Evolutionary conservation across 305 asterid genomes (phyloP).

Genomic region (Rubia balearica): DNA sequence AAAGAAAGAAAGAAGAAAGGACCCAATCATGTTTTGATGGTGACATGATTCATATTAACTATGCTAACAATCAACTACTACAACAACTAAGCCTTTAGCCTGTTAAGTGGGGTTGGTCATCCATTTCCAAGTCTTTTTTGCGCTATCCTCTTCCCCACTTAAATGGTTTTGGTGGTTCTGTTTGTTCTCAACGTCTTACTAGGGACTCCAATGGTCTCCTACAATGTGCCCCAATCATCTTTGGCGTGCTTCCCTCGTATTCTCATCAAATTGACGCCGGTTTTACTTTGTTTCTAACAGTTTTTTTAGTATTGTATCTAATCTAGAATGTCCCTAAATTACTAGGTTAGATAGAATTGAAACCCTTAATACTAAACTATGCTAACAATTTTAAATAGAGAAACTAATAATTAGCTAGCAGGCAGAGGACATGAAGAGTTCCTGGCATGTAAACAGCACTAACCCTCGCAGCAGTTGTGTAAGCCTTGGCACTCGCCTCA

Average conservation of each 20-base stretch:
- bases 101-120: too few relatives aligned
- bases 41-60: not conserved
- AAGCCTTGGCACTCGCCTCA: conserved; percentile 75
- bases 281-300: not conserved
- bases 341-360: not conserved
- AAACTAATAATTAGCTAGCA: not conserved
- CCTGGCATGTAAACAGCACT: conserved; percentile 23
- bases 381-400: not conserved
- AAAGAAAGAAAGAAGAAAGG: not conserved
- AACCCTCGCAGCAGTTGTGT: conserved; percentile 63
- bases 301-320: too few relatives aligned
- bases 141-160: not conserved
- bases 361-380: too few relatives aligned
- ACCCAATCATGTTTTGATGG: not conserved
- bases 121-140: not conserved
- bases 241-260: not conserved
- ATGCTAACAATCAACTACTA: not conserved
- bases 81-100: not conserved
- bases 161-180: not conserved
- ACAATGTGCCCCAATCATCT: not conserved
- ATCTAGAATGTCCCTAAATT: not conserved
- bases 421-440: not conserved
- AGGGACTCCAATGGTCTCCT: not conserved
- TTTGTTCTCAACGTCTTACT: too few relatives aligned
- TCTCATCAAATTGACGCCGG: not conserved